Conservation (phyloP, 768 basidiomycete species). For the Tephrocybe sp. region DNA sequence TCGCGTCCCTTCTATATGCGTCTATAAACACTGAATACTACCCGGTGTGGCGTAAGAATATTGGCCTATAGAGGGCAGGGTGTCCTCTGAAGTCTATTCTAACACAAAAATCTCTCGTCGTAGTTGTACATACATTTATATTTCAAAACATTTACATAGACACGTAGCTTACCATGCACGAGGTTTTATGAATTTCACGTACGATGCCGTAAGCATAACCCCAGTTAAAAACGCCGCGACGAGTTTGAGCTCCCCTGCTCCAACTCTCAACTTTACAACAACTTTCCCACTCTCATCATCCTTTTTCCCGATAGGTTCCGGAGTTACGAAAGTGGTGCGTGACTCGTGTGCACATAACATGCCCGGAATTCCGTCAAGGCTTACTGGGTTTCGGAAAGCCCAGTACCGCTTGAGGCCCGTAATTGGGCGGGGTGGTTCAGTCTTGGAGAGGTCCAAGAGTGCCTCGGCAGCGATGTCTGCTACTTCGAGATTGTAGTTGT, state of each 20-base stretch:
- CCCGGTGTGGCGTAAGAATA: no score
- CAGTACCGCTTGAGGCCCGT: conserved; percentile 60
- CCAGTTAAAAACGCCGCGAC: conserved; percentile 13
- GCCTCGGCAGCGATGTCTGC: conserved; percentile 32
- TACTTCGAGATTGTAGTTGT: conserved; percentile 40
- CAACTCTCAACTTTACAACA: not conserved
- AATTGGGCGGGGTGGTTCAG: conserved; percentile 9
- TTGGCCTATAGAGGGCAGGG: no score
- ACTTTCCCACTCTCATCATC: conserved; percentile 1
- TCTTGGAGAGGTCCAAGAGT: conserved; percentile 8
- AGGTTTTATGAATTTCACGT: conserved; percentile 8
- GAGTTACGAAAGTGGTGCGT: conserved; percentile 9
- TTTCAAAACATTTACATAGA: no score
- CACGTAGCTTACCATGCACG: not conserved
- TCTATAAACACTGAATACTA: no score
- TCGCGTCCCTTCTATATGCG: no score
- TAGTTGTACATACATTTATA: no score
- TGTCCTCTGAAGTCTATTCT: no score
- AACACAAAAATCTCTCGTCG: no score
- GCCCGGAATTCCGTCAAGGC: conserved; percentile 59
- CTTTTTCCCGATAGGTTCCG: not conserved
- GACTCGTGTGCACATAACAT: conserved; percentile 31
- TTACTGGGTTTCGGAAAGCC: conserved; percentile 45
- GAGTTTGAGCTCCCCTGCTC: conserved; percentile 6
- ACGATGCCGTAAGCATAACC: conserved; percentile 11